Evolutionary conservation across 306 rosid species (phyloP).

Genomic region (Quercus robur): DNA sequence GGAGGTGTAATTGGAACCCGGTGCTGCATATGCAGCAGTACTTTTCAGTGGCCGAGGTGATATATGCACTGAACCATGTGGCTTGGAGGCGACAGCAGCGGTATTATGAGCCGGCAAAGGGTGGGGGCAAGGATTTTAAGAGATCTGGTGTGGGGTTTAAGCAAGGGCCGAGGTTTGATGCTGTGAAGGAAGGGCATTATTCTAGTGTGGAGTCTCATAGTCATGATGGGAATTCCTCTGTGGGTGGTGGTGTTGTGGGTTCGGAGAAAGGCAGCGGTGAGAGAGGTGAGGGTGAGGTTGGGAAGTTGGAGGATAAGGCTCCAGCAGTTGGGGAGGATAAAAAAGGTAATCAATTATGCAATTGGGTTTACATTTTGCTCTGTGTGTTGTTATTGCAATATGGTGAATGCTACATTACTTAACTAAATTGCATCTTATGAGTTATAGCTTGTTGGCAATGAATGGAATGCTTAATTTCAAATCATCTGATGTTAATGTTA

Average conservation of each 20-base stretch:
- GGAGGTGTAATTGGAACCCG: slow-evolving; percentile 86
- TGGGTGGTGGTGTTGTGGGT: slow-evolving; percentile 21
- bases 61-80: slow-evolving; percentile 69
- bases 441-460: not conserved
- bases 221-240: slow-evolving; percentile 39
- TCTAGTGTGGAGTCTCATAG: slow-evolving; percentile 46
- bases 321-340: slow-evolving; percentile 38
- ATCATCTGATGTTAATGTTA: not conserved
- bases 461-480: not conserved
- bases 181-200: slow-evolving; percentile 46
- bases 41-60: slow-evolving; percentile 79
- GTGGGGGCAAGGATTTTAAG: slow-evolving; percentile 56
- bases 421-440: not conserved
- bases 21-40: slow-evolving; percentile 97
- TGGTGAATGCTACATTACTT: not conserved
- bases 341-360: slow-evolving; percentile 44
- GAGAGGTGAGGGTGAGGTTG: slow-evolving; percentile 45
- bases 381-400: not conserved
- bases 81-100: slow-evolving; percentile 81
- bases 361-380: not conserved
- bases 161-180: slow-evolving; percentile 61
- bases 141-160: slow-evolving; percentile 55
- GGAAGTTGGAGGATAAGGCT: slow-evolving; percentile 43
- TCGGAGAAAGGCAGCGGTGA: slow-evolving; percentile 47
- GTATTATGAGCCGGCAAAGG: slow-evolving; percentile 52